Evolutionary conservation across 768 basidiomycete genomes (phyloP).

Genomic region (Amanita pseudoporphyria): DNA sequence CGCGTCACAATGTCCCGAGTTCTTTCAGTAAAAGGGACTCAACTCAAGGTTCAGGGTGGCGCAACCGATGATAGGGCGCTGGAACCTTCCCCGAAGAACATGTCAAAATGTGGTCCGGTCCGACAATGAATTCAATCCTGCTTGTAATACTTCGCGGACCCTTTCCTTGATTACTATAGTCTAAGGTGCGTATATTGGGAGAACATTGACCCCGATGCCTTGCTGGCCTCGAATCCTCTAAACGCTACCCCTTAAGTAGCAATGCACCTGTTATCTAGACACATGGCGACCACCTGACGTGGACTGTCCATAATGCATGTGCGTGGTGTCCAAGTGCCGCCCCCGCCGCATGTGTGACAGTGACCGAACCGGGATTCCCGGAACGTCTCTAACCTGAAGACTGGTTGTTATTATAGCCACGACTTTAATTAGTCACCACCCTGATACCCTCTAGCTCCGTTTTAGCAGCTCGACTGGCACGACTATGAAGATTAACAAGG

Average conservation of each 20-base stretch:
- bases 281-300: too few relatives aligned
- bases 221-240: too few relatives aligned
- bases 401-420: neutral
- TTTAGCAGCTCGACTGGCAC: neutral
- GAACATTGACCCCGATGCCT: too few relatives aligned
- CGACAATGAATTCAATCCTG: neutral
- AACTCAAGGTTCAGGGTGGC: neutral
- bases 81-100: neutral
- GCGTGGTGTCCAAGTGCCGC: neutral
- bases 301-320: too few relatives aligned
- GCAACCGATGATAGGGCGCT: neutral
- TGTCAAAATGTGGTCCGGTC: neutral
- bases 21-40: neutral
- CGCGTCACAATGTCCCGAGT: neutral
- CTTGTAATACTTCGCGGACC: neutral
- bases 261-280: too few relatives aligned
- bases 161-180: neutral
- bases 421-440: slow-evolving; percentile 1
- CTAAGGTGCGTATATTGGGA: too few relatives aligned
- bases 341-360: neutral
- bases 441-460: neutral
- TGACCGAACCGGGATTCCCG: neutral
- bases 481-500: neutral
- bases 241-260: too few relatives aligned
- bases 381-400: neutral